Conservation (phyloP, 106 monocot species). For the Phalaenopsis equestris region DNA sequence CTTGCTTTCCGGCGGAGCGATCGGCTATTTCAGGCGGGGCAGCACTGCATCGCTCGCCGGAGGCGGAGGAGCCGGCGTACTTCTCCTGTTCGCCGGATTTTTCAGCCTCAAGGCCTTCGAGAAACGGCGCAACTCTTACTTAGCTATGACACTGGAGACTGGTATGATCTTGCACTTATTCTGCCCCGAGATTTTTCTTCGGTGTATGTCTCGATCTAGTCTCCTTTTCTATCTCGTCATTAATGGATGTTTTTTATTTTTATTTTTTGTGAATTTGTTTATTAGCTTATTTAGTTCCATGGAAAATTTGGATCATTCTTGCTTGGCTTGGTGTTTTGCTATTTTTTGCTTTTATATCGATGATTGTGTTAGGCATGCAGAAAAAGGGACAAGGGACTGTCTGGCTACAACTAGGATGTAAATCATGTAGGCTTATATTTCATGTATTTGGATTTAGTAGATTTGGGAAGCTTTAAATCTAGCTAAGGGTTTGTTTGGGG, state of each 20-base stretch:
- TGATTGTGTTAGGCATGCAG: background rate
- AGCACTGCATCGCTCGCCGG: slow-evolving; percentile 74
- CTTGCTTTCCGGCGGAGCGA: slow-evolving; percentile 55
- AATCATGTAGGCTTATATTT: no score
- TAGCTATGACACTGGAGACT: slow-evolving; percentile 57
- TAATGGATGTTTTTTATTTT: background rate
- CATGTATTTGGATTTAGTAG: no score
- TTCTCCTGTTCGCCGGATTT: slow-evolving; percentile 61
- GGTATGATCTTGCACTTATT: slow-evolving; percentile 19
- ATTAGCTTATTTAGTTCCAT: background rate
- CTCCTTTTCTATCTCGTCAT: background rate
- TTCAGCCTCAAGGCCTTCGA: slow-evolving; percentile 77
- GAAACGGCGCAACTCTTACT: slow-evolving; percentile 50
- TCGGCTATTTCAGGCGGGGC: slow-evolving; percentile 40
- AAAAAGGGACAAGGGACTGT: background rate
- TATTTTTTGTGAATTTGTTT: background rate
- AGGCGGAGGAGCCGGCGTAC: slow-evolving; percentile 51
- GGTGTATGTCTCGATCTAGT: background rate
- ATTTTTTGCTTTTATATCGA: background rate
- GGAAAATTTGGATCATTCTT: background rate
- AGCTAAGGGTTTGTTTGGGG: no score
- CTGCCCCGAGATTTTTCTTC: background rate
- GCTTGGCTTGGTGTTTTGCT: background rate
- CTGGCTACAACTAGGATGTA: no score
- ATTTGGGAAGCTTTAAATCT: no score